Evolutionary conservation across 2,329 filamentous ascomycete genomes (phyloP).

Genomic region (Fusarium cyanostomum): DNA sequence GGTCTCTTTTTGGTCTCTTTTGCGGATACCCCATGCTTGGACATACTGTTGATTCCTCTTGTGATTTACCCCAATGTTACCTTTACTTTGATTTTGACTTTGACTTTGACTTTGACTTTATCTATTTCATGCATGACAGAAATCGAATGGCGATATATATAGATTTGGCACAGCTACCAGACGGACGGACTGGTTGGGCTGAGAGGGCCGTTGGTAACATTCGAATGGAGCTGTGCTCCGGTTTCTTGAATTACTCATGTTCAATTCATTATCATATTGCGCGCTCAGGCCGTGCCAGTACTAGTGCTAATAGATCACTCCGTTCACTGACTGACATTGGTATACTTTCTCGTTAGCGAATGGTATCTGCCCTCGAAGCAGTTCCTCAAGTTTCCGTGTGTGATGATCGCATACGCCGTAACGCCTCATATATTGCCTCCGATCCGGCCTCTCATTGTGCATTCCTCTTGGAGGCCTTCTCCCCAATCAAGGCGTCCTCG

Average conservation of each 20-base stretch:
- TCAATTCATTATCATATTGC: neutral
- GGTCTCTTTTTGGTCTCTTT: slow-evolving; percentile 31
- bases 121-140: slow-evolving; percentile 2
- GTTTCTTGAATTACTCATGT: slow-evolving; percentile 12
- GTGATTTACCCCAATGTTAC: slow-evolving; percentile 29
- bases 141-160: slow-evolving; percentile 11
- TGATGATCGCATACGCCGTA: slow-evolving; percentile 8
- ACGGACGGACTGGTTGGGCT: slow-evolving; percentile 9
- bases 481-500: slow-evolving; percentile 43
- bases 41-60: slow-evolving; percentile 29
- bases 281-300: neutral
- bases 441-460: neutral
- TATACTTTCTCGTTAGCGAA: slow-evolving; percentile 26
- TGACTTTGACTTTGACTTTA: slow-evolving; percentile 7
- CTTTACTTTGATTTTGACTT: slow-evolving; percentile 8
- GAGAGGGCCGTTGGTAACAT: slow-evolving; percentile 5
- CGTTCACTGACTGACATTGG: slow-evolving; percentile 17
- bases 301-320: neutral
- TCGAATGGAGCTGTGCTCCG: slow-evolving; percentile 28
- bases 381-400: neutral
- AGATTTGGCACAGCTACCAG: slow-evolving; percentile 16
- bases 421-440: slow-evolving; percentile 3
- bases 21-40: slow-evolving; percentile 40
- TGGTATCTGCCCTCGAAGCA: slow-evolving; percentile 1
- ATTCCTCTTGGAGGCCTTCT: neutral